Evolutionary conservation across 345 rosid species (phyloP).

Genomic region (Trapa incisa): DNA sequence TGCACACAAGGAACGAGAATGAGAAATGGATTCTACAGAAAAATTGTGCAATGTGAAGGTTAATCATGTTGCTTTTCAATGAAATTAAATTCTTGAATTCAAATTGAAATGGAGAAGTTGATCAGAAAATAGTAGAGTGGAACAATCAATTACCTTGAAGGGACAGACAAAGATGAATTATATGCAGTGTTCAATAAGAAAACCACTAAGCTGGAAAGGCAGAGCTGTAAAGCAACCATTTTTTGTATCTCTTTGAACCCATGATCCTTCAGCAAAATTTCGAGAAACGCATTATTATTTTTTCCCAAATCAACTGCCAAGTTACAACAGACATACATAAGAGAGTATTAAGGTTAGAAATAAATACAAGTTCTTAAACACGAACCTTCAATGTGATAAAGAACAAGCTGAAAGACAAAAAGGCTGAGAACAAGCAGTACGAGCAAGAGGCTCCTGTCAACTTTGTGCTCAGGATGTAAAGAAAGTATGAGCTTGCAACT

Average conservation of each 20-base stretch:
- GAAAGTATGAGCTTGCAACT: constrained; percentile 76
- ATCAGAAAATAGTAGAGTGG: not conserved
- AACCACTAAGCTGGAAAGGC: constrained; percentile 53
- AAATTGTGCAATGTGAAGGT: not conserved
- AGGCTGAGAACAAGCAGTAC: constrained; percentile 66
- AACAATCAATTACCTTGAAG: constrained; percentile 34
- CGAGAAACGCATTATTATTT: constrained; percentile 1
- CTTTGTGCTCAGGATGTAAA: constrained; percentile 56
- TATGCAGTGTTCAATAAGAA: constrained; percentile 50
- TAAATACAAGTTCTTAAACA: not conserved
- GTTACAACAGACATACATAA: not conserved
- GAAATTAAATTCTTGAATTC: not conserved
- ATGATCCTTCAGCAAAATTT: constrained; percentile 33
- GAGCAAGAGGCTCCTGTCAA: constrained; percentile 61
- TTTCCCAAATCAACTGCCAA: constrained; percentile 4
- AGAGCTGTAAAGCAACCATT: constrained; percentile 51
- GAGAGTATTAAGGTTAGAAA: not conserved
- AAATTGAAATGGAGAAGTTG: not conserved
- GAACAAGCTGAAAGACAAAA: constrained; percentile 62
- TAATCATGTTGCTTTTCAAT: too few species aligned
- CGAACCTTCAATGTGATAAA: constrained; percentile 64
- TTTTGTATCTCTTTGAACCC: constrained; percentile 57
- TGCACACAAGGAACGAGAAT: not conserved
- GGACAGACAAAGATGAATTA: constrained; percentile 35
- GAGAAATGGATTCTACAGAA: not conserved